These are phyloP conservation scores for Xylaria venustula DNA, from an alignment of 495 filamentous ascomycete species.

Conservation along the genomic window DNA sequence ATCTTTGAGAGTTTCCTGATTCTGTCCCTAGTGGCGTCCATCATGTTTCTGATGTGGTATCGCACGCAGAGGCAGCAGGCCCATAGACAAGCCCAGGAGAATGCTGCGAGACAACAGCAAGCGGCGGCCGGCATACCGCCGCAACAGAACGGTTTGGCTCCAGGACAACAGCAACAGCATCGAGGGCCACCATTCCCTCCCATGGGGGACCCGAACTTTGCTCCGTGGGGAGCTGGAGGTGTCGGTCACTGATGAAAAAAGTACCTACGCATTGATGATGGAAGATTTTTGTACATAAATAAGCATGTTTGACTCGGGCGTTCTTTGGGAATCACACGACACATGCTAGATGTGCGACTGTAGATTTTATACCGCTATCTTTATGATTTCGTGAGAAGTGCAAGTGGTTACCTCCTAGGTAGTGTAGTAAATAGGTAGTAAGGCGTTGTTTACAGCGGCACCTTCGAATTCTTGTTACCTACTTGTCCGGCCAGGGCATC, in stretches of 20 bases:
- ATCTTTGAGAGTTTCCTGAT: constrained; percentile 85
- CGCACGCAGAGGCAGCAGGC: constrained; percentile 71
- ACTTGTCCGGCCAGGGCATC: too few species aligned
- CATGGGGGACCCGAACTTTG: constrained; percentile 7
- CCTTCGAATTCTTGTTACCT: background rate
- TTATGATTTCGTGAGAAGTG: background rate
- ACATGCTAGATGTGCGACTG: background rate
- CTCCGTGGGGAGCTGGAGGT: constrained; percentile 4
- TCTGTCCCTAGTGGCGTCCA: constrained; percentile 66
- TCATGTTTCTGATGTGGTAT: constrained; percentile 80
- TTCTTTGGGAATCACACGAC: background rate
- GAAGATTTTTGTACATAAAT: background rate
- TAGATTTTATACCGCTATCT: background rate
- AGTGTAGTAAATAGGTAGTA: background rate
- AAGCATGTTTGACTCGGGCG: background rate
- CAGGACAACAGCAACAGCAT: background rate
- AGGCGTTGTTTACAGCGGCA: background rate
- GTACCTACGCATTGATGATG: background rate
- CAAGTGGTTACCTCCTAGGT: background rate
- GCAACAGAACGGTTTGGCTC: background rate
- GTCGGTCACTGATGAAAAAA: background rate
- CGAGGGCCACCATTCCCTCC: constrained; percentile 5
- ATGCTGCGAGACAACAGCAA: constrained; percentile 33
- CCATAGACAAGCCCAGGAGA: constrained; percentile 38
- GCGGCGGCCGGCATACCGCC: background rate